Evolutionary conservation across 768 basidiomycete species (phyloP), one percentile per base, ranked within the genome.

Genomic region (Symmetrospora coprosmae): DNA sequence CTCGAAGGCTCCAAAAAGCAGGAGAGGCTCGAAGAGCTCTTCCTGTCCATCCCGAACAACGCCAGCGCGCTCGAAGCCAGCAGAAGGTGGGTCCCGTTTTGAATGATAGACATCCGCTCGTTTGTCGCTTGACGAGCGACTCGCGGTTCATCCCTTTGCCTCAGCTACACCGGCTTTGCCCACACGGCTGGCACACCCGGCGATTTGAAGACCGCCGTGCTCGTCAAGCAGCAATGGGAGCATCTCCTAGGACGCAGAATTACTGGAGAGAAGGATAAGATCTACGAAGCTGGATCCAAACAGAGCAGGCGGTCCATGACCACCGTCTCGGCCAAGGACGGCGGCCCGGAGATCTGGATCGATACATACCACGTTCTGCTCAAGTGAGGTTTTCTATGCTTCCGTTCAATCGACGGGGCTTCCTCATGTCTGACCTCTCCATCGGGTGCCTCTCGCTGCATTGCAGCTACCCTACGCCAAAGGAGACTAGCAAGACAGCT

Each of bases 331-430:
- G n/a, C n/a, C n/a, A n/a, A n/a, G n/a, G 30, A 23, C 7, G 39
- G 35, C 19, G 25, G 83, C 84, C 2, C 77, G 74, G 0, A 85
- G 83, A 59, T 69, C 9, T 89, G 87, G 87, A 81, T 88, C 61
- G 86, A 88, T 65, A 78, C 79, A 35, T 94, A 97, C 72, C 92
- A 85, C 72, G 89, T 91, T 1, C 76, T 89, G 39, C 74, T 92
- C 75, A 87, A 92, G 72, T 84, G 49, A 58, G 40, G 5, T 4
- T 19, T 8, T 16, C n/a, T n/a, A n/a, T n/a, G n/a, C n/a, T n/a
- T n/a, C n/a, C n/a, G n/a, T n/a, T n/a, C n/a, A n/a, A n/a, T n/a
- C n/a, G n/a, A n/a, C n/a, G n/a, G n/a, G n/a, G n/a, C n/a, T n/a
- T n/a, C n/a, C n/a, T n/a, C n/a, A n/a, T n/a, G n/a, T n/a, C n/a